Base-by-base conservation (phyloP, 1,284 basidiomycete species). In the Trichosporon sp. region DNA sequence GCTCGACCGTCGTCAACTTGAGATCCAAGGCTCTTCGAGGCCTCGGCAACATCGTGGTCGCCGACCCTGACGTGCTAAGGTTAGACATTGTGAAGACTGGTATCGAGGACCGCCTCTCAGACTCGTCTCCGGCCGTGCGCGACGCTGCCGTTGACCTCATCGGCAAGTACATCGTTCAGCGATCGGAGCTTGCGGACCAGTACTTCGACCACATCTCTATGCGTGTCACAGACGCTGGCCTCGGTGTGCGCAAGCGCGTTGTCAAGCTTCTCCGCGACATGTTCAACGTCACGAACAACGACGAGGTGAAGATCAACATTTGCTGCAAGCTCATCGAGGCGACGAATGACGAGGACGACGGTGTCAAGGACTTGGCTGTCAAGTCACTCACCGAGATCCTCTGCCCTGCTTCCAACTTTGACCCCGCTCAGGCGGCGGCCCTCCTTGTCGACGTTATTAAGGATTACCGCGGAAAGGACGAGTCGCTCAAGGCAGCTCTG, bases 81-180 rank as follows among this genome's bases (percentile, higher is more conserved):
- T 86, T 89, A 63, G 93, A 94, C 76, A 68, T 89, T 76, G 92
- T 95, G 48, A 89, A 91, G 26, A 86, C 88, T 56, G 90, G 92
- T 0, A 94, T 99, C 74, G 94, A 97, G 83, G 90, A 89, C 26
- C 92, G 96, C 78, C 87, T 99, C 19, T 86, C 92, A 2, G 96
- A 99, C 78, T 91, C 88, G 70, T 98, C 96, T 0, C 91, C 96
- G 0, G 91, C 92, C 32, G 97, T 99, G 19, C 91, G 96, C 43
- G 97, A 99, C 82, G 93, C 94, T 4, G 94, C 96, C 4, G 92
- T 99, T 7, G 95, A 97, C 74, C 86, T 99, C 65, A 92, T 99
- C 71, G 95, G 96, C 35, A 96, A 94, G 84, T 97, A 98, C 79
- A 90, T 98, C 84, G 89, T 96, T 32, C 91, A 93, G 71, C 90